Evolutionary conservation across 192 early-diverging fungal genomes (phyloP), one percentile per base, ranked within the genome.

Genomic region (Ambispora gerdemannii): DNA sequence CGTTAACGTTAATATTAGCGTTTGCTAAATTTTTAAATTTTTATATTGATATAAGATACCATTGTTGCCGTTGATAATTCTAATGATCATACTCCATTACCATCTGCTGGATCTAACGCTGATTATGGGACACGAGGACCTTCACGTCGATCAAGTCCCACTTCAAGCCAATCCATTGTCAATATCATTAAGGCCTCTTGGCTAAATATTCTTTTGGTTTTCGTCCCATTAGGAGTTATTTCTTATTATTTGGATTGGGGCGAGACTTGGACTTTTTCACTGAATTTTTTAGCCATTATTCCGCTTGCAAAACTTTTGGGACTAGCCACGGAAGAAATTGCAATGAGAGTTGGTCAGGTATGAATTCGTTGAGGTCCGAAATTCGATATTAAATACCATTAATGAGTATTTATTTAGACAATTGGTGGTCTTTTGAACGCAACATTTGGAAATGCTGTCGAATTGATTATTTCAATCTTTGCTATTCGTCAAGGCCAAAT

Each of bases 241-340:
- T 81, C 91, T 27, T 74, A 81, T 53, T 75, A 80, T 33, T 62
- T 91, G n/a, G 47, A 74, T 11, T 95, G 91, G 92, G 68, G 78
- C 25, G 84, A 88, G 11, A 79, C 86, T 6, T 70, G 80, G 19
- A 76, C 83, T 19, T 98, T 98, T 78, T 56, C 89, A 35, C 76
- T 95, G 56, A 96, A 96, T 78, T 94, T 95, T 52, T 70, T 93
- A 50, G 93, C 92, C 25, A 92, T 96, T 68, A 80, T 98, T 25
- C 93, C 93, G 8, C 80, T 96, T 38, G 95, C 67, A 1, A 90
- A 92, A 78, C 80, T 98, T 60, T 83, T 98, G 36, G 93, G 90
- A 19, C 88, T 92, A 75, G 85, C 87, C 2, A 98, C 93, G 4
- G 95, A 98, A 67, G 92, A 98, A 59, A 73, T 95, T 25, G 77